Evolutionary conservation across 2,329 filamentous ascomycete species (phyloP).

Genomic region (Colletotrichum graminicola): DNA sequence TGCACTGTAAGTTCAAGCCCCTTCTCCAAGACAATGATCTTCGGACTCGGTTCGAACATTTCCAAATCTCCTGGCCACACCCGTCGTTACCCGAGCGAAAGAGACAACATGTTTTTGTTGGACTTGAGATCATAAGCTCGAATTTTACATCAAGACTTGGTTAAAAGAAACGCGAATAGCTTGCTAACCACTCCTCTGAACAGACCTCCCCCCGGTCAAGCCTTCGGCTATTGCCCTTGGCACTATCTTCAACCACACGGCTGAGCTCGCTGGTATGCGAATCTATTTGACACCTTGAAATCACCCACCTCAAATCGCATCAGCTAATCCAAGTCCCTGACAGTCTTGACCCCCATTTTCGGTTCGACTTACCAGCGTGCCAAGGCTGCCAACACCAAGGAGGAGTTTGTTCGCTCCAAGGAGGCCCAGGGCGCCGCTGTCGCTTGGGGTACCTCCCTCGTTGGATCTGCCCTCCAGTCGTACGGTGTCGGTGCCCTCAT

Average conservation of each 20-base stretch:
- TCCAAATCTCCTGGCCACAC: no score
- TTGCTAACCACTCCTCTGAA: constrained; percentile 5
- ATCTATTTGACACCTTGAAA: neutral
- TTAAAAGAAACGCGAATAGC: neutral
- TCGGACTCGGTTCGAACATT: neutral
- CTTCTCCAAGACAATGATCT: neutral
- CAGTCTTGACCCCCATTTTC: constrained; percentile 87
- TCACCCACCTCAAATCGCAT: constrained; percentile 1
- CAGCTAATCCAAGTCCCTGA: constrained; percentile 11
- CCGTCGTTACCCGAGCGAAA: neutral
- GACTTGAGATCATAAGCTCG: neutral
- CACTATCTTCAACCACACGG: constrained; percentile 93
- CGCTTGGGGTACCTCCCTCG: constrained; percentile 89
- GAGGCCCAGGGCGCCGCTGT: constrained; percentile 89
- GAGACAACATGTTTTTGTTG: neutral
- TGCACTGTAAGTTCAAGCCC: constrained; percentile 63
- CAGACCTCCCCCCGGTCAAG: constrained; percentile 83
- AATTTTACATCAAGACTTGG: neutral
- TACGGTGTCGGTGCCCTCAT: constrained; percentile 91
- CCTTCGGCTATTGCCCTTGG: constrained; percentile 97
- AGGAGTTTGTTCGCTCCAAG: constrained; percentile 95
- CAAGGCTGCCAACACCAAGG: constrained; percentile 91
- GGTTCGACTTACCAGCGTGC: constrained; percentile 95
- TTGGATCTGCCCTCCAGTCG: constrained; percentile 88
- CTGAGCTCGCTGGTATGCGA: constrained; percentile 76